Conservation (phyloP, 176 grass and related monocot genomes). For the Carex scoparia region DNA sequence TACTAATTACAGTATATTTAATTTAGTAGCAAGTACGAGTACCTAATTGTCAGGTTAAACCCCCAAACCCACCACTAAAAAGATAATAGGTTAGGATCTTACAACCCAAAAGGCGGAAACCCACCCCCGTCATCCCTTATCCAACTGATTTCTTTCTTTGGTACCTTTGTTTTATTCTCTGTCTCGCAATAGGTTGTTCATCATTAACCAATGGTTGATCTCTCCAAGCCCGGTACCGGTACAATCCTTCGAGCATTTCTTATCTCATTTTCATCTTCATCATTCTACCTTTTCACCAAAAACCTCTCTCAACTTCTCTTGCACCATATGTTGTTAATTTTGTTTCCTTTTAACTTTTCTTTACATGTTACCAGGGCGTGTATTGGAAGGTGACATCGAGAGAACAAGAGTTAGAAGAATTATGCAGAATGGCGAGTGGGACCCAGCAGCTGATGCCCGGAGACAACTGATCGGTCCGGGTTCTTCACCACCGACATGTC, state of each 20-base stretch:
- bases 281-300: background rate
- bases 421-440: slow-evolving; percentile 28
- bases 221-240: background rate
- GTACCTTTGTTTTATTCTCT: background rate
- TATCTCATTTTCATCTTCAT: background rate
- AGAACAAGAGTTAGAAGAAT: background rate
- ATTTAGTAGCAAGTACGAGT: background rate
- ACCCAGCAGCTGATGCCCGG: background rate
- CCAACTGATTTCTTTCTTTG: background rate
- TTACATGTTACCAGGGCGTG: background rate
- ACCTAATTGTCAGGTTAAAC: background rate
- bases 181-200: background rate
- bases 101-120: background rate
- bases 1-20: background rate
- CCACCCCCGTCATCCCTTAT: background rate
- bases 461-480: slow-evolving; percentile 58
- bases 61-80: background rate
- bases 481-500: slow-evolving; percentile 75
- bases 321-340: background rate
- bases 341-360: background rate
- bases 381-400: slow-evolving; percentile 7
- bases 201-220: background rate
- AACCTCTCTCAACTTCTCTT: background rate
- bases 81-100: background rate
- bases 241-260: background rate